These are phyloP conservation scores for Boechera divaricarpa DNA, from an alignment of 345 rosid genomes.

Conservation along the genomic window DNA sequence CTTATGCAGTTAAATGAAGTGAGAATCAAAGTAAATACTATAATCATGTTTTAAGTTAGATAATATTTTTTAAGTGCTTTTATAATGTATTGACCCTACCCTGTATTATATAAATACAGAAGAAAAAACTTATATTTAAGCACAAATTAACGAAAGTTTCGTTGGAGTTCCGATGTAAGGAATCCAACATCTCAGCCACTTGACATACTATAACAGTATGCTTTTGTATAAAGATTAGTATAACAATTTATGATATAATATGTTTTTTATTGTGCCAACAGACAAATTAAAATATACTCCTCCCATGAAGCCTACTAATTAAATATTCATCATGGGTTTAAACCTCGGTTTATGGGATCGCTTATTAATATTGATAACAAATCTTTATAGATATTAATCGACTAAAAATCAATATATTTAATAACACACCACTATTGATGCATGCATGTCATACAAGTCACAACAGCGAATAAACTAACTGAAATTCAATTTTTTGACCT, in stretches of 20 bases:
- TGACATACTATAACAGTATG: slow-evolving; percentile 14
- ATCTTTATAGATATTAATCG: background rate
- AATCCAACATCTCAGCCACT: slow-evolving; percentile 44
- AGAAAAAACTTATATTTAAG: background rate
- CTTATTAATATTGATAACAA: slow-evolving; percentile 2
- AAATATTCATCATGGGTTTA: slow-evolving; percentile 37
- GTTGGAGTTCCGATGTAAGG: slow-evolving; percentile 45
- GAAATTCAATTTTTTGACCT: background rate
- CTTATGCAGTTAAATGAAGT: slow-evolving; percentile 33
- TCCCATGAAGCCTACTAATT: slow-evolving; percentile 34
- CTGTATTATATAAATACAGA: background rate
- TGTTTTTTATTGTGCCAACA: background rate
- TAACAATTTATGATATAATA: slow-evolving; percentile 6
- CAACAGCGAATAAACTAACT: slow-evolving; percentile 32
- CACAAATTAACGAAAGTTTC: slow-evolving; percentile 36
- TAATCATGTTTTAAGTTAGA: background rate
- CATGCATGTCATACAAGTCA: slow-evolving; percentile 41
- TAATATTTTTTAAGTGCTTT: slow-evolving; percentile 12
- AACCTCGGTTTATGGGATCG: slow-evolving; percentile 14
- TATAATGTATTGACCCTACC: slow-evolving; percentile 33
- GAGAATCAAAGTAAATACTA: slow-evolving; percentile 18
- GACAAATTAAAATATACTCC: slow-evolving; percentile 28
- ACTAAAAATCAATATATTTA: background rate
- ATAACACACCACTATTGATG: slow-evolving; percentile 15
- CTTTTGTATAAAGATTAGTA: slow-evolving; percentile 24